Base-by-base conservation (phyloP, 306 rosid genomes). In the Clitoria ternatea region DNA sequence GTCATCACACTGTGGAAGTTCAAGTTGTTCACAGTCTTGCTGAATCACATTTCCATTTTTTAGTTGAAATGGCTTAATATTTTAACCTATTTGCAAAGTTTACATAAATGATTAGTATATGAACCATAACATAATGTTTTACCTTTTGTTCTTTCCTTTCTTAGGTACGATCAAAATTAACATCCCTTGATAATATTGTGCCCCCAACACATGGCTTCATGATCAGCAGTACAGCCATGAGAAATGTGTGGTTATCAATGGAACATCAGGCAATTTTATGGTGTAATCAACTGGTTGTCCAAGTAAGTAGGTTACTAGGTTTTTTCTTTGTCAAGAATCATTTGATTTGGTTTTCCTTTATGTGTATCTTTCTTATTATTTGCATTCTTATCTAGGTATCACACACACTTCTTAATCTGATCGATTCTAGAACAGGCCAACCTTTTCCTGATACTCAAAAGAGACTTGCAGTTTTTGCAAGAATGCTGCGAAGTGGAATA, bases 171-270 rank as follows among this genome's bases (percentile, higher is more conserved):
- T 66, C 97, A 36, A 91, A 91, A 80, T 82, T 86, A 81, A 82
- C 92, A 63, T 86, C 97, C 54, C 96, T 95, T 74, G 91, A 89
- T 82, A 86, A 88, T 82, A 89, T 95, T 78, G 96, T 95, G 76
- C 99, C 99, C 65, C 90, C 96, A 54, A 89, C 99, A 17, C 97
- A 95, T 77, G 97, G 99, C 79, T 92, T 95, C 85, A 79, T 89
- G 97, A 85, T 95, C 83, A 91, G 97, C 74, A 95, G 91, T 79
- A 89, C 96, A 37, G 83, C 91, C 85, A 86, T 95, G 94, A 91
- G 73, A 80, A 87, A 91, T 86, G 99, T 95, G 76, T 95, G 99
- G 99, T 76, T 95, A 77, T 95, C 99, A 62, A 95, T 91, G 99
- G 99, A 95, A 74, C 99, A 95, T 85, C 96, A 89, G 81, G 99